phyloP scores from a whole-genome alignment of 176 grass and related monocot species.

The Cocos nucifera region DNA sequence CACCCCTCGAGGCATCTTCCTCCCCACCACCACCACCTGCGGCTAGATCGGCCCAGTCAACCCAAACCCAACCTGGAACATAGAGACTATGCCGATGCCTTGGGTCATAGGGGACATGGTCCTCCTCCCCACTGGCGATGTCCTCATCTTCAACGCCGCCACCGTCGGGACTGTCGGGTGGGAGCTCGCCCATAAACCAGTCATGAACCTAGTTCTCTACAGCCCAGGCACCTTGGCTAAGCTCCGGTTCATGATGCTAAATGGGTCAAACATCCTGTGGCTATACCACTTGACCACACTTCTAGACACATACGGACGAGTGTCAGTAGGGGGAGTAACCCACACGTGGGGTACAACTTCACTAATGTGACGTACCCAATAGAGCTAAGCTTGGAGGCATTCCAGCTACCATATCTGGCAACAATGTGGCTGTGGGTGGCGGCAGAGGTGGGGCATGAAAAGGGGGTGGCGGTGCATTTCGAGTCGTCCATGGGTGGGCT shows the following conservation, averaged over 20 bases:
- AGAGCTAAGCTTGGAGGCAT: no score
- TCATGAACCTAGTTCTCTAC: constrained; percentile 52
- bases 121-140: constrained; percentile 60
- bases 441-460: no score
- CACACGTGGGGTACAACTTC: constrained; percentile 65
- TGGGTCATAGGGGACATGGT: constrained; percentile 82
- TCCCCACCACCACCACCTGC: no score
- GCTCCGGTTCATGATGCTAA: constrained; percentile 32
- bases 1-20: no score
- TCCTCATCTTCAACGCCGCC: constrained; percentile 66
- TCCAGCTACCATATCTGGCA: no score
- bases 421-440: no score
- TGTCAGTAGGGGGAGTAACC: constrained; percentile 78
- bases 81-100: constrained; percentile 62
- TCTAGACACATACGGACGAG: constrained; percentile 50
- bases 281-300: constrained; percentile 79
- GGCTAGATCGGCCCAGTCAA: no score
- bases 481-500: no score
- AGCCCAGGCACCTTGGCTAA: constrained; percentile 16
- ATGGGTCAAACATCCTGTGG: constrained; percentile 12
- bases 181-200: constrained; percentile 54
- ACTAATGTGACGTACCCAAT: no score
- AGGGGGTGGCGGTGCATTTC: no score
- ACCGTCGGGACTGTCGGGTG: no score
- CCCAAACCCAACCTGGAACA: constrained; percentile 32